A percentile compares a stretch with the other conserved stretches of the same genome.
Conservation (phyloP, 805 yeast genomes). For the Saccharomycopsis sp. region DNA sequence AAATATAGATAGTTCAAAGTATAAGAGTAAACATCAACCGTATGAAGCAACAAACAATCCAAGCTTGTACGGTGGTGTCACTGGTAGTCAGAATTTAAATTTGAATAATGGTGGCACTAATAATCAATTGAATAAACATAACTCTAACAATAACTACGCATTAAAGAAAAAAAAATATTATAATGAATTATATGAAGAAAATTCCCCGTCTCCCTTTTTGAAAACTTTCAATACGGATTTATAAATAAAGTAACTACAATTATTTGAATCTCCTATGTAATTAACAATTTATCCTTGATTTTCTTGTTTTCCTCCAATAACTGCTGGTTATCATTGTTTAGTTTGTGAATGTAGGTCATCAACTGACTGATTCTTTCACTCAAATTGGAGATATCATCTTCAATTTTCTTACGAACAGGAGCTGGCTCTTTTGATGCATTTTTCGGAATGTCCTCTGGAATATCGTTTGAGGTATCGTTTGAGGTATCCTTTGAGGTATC, state of each 20-base stretch:
- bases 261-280: too few relatives aligned
- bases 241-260: not conserved
- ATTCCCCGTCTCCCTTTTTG: constrained; percentile 18
- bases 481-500: too few relatives aligned
- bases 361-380: constrained; percentile 4
- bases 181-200: constrained; percentile 20
- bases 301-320: constrained; percentile 1
- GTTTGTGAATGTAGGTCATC: not conserved
- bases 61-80: constrained; percentile 9
- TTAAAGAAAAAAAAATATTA: constrained; percentile 19
- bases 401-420: not conserved
- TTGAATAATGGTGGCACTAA: constrained; percentile 15
- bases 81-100: constrained; percentile 15
- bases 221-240: constrained; percentile 16
- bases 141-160: not conserved
- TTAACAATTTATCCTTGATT: not conserved
- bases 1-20: not conserved
- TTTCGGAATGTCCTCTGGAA: not conserved
- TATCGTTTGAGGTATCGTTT: too few relatives aligned
- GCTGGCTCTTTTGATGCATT: not conserved
- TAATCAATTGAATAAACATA: constrained; percentile 13
- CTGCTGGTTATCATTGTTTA: constrained; percentile 6
- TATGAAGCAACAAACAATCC: constrained; percentile 6
- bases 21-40: not conserved
- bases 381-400: constrained; percentile 8